These are phyloP conservation scores for Oidiodendron maius DNA, from an alignment of 495 filamentous ascomycete species.

Conservation along the genomic window DNA sequence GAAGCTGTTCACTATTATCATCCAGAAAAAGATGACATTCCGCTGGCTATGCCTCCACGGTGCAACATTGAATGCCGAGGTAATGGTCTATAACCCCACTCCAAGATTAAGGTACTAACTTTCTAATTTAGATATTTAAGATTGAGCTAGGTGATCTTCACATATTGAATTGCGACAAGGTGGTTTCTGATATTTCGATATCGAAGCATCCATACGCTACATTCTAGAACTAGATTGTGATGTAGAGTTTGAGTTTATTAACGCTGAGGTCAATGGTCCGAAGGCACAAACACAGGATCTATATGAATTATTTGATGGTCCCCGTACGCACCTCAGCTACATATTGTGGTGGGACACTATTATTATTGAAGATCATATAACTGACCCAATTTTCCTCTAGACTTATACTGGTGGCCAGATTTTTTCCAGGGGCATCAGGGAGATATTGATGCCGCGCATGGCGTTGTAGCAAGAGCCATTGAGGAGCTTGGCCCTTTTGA, in stretches of 20 bases:
- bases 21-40: background rate
- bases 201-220: background rate
- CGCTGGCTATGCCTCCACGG: background rate
- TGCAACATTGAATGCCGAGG: background rate
- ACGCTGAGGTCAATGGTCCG: background rate
- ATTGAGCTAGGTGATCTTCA: no score
- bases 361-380: no score
- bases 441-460: background rate
- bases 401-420: no score
- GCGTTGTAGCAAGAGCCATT: background rate
- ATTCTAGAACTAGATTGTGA: no score
- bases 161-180: no score
- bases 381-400: no score
- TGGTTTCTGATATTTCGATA: background rate
- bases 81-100: background rate
- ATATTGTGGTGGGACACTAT: background rate
- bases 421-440: no score
- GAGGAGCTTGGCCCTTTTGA: constrained; percentile 17
- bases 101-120: background rate
- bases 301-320: background rate
- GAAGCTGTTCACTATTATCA: no score
- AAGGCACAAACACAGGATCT: background rate
- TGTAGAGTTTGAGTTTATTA: background rate
- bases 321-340: background rate
- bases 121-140: no score